These are phyloP conservation scores for Geranium brycei DNA, from an alignment of 345 rosid genomes.

Conservation along the genomic window DNA sequence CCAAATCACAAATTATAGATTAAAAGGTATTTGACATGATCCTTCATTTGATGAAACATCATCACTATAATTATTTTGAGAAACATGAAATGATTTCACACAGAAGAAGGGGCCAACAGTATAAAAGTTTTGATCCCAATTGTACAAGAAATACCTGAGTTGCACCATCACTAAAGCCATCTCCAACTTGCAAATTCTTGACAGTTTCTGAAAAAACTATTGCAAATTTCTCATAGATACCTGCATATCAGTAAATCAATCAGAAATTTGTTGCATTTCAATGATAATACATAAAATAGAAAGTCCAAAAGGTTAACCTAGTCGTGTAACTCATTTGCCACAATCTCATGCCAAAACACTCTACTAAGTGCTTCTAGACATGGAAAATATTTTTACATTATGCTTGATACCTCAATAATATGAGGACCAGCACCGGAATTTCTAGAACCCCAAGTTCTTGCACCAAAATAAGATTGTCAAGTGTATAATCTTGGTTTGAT, in stretches of 20 bases:
- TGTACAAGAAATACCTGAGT: constrained; percentile 36
- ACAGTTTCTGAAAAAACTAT: constrained; percentile 80
- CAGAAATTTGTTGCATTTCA: background rate
- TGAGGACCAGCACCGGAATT: too few relatives aligned
- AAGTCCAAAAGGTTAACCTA: background rate
- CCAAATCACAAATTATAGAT: background rate
- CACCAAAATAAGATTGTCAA: too few relatives aligned
- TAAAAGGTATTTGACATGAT: background rate
- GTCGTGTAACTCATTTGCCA: background rate
- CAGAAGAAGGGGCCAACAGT: background rate
- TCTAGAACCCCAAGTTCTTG: too few relatives aligned
- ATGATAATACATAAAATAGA: background rate
- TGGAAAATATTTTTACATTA: too few relatives aligned
- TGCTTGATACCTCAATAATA: too few relatives aligned
- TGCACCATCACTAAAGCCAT: constrained; percentile 76
- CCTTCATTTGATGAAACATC: background rate
- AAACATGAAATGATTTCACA: constrained; percentile 2
- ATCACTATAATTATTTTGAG: too few relatives aligned
- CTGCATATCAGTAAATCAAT: constrained; percentile 21
- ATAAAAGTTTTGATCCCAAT: constrained; percentile 1
- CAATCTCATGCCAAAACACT: background rate
- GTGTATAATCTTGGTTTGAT: too few relatives aligned
- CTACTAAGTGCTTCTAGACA: too few relatives aligned
- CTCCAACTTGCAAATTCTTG: constrained; percentile 79
- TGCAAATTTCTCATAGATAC: constrained; percentile 85